Evolutionary conservation across 1,284 basidiomycete species (phyloP).

Genomic region (Waitea zeae): DNA sequence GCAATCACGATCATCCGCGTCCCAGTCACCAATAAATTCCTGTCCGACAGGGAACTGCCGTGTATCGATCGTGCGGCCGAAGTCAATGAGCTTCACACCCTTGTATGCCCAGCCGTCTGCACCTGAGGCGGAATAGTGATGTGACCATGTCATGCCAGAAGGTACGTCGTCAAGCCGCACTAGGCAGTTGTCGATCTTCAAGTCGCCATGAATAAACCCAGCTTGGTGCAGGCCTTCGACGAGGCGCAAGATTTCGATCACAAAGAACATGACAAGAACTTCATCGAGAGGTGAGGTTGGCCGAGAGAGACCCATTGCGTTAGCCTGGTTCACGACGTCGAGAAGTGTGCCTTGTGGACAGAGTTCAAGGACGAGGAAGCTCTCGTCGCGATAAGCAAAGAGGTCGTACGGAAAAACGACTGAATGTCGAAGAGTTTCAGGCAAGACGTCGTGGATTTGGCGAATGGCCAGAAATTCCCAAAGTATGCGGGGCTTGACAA

Average conservation of each 20-base stretch:
- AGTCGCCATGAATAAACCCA: slow-evolving; percentile 91
- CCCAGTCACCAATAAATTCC: slow-evolving; percentile 79
- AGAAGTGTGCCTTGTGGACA: slow-evolving; percentile 88
- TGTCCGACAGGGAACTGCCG: slow-evolving; percentile 64
- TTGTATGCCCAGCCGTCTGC: slow-evolving; percentile 74
- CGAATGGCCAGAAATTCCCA: slow-evolving; percentile 93
- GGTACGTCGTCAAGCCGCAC: slow-evolving; percentile 77
- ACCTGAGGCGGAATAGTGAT: slow-evolving; percentile 61
- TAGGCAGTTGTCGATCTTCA: slow-evolving; percentile 99
- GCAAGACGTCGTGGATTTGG: slow-evolving; percentile 54
- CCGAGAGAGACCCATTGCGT: slow-evolving; percentile 47
- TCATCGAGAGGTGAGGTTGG: slow-evolving; percentile 83
- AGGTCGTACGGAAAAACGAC: slow-evolving; percentile 62
- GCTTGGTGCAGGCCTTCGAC: slow-evolving; percentile 70
- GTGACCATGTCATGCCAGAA: slow-evolving; percentile 56
- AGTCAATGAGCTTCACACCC: slow-evolving; percentile 90
- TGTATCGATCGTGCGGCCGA: slow-evolving; percentile 86
- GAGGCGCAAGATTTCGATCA: slow-evolving; percentile 74
- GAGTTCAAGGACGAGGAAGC: slow-evolving; percentile 77
- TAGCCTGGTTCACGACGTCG: slow-evolving; percentile 81
- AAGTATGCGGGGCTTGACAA: slow-evolving; percentile 74
- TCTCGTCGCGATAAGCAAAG: slow-evolving; percentile 80
- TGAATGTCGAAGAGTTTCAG: slow-evolving; percentile 35
- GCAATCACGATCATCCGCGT: slow-evolving; percentile 78
- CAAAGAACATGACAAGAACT: slow-evolving; percentile 89